Evolutionary conservation across 768 basidiomycete genomes (phyloP), one percentile per base, ranked within the genome.

Genomic region (Pleurotus ostreatus): DNA sequence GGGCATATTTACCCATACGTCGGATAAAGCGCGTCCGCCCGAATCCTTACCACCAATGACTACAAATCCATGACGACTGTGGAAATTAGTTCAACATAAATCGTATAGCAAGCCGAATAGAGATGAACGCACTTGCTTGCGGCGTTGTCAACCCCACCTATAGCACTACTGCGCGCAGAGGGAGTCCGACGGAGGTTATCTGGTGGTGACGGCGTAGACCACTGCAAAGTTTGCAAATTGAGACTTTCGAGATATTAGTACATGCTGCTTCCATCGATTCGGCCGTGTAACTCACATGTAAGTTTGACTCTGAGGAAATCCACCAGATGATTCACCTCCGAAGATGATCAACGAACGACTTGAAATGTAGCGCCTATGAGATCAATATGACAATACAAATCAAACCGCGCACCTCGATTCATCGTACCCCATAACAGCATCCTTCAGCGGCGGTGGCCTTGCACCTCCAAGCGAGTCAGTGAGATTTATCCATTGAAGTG

Each of bases 401-500:
- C 22, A 49, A 44, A 39, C 30, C 34, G 59, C 49, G 13, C 49
- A 76, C 78, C 74, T 78, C 34, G 63, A 66, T 46, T 79, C 77
- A 60, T 81, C 77, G 56, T 80, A 82, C 12, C 88, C 90, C 60
- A 92, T 83, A 34, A 85, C 78, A 5, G 88, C 82, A 62, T 88
- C 85, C 67, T 83, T 86, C 60, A 91, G 75, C 30, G 83, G 79
- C 5, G 85, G 84, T 5, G 87, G 82, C 3, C 79, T 55, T 1
- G 85, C 66, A 30, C 88, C 87, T 26, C 69, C 70, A 43, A 88
- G 71, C 52, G 83, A 71, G 60, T 61, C 59, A 4, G 86, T 80
- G 62, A 92, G 72, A 68, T 89, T 88, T 66, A 92, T 81, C 90
- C 85, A 88, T 69, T 89, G 85, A 3, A 88, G 73, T 40, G 85